Evolutionary conservation across 257 asterid genomes (phyloP).

Genomic region (Handroanthus guayacan): DNA sequence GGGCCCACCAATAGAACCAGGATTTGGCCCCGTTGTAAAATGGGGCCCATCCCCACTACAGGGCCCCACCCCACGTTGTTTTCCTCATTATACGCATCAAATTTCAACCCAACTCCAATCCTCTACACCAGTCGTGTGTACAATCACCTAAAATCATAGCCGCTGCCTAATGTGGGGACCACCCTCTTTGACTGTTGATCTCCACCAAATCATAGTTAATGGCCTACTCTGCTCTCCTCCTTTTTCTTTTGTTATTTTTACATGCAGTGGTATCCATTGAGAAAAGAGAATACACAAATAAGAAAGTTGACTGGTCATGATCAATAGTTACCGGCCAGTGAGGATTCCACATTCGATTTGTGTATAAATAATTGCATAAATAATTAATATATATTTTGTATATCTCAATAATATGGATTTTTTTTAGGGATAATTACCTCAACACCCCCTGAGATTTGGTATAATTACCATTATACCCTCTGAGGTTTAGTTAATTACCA

Average conservation of each 20-base stretch:
- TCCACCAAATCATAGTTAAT: neutral
- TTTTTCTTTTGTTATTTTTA: neutral
- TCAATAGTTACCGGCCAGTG: too few species aligned
- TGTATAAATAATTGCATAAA: too few species aligned
- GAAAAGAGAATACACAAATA: too few species aligned
- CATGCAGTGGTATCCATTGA: neutral
- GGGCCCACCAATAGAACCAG: slow-evolving; percentile 48
- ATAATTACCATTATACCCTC: too few species aligned
- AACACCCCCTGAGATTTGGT: too few species aligned
- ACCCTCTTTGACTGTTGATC: slow-evolving; percentile 33
- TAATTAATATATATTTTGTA: too few species aligned
- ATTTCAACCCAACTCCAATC: slow-evolving; percentile 30
- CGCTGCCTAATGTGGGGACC: slow-evolving; percentile 33
- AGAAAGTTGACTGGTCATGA: too few species aligned
- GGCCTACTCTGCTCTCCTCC: neutral
- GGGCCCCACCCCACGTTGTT: slow-evolving; percentile 37
- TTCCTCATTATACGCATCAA: slow-evolving; percentile 38
- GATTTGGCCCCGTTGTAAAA: neutral
- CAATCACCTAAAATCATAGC: slow-evolving; percentile 28
- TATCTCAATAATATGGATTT: too few species aligned
- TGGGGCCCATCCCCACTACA: slow-evolving; percentile 7
- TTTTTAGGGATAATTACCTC: too few species aligned
- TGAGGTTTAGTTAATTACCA: too few species aligned
- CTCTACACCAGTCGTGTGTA: slow-evolving; percentile 29
- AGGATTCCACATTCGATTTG: too few species aligned